Evolutionary conservation across 768 basidiomycete species (phyloP).

Genomic region (Tylopilus cervinicoccineus): DNA sequence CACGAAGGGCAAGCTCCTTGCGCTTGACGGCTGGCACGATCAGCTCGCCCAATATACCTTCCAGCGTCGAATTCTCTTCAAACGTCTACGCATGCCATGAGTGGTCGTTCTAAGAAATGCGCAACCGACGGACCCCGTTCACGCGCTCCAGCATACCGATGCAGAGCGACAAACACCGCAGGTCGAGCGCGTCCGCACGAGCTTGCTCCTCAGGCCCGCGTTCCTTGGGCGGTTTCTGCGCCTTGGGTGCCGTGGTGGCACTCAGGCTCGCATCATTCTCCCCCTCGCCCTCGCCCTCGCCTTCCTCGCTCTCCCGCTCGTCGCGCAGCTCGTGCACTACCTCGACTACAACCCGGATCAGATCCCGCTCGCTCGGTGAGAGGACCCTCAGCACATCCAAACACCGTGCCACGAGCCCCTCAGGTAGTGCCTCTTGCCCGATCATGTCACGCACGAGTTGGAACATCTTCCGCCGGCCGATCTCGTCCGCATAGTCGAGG

Average conservation of each 20-base stretch:
- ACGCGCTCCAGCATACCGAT: slow-evolving; percentile 85
- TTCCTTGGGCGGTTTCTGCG: slow-evolving; percentile 28
- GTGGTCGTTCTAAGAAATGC: background rate
- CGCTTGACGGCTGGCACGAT: slow-evolving; percentile 89
- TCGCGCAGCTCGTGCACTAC: slow-evolving; percentile 75
- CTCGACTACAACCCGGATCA: slow-evolving; percentile 87
- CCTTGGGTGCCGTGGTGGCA: slow-evolving; percentile 12
- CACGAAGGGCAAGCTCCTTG: slow-evolving; percentile 68
- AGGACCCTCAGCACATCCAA: slow-evolving; percentile 79
- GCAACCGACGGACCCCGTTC: slow-evolving; percentile 56
- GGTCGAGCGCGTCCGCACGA: slow-evolving; percentile 59
- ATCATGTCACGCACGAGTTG: slow-evolving; percentile 85
- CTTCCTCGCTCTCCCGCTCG: slow-evolving; percentile 34
- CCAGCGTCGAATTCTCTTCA: slow-evolving; percentile 66
- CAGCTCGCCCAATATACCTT: slow-evolving; percentile 70
- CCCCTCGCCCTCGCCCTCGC: background rate
- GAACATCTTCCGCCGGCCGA: slow-evolving; percentile 85
- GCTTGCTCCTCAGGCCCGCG: slow-evolving; percentile 58
- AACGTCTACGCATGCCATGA: slow-evolving; percentile 37
- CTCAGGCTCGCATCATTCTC: slow-evolving; percentile 8
- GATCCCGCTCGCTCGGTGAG: slow-evolving; percentile 71
- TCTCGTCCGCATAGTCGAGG: slow-evolving; percentile 90
- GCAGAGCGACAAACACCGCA: slow-evolving; percentile 72
- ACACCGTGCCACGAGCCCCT: slow-evolving; percentile 64
- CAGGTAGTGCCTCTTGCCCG: slow-evolving; percentile 63